Base-by-base conservation (phyloP, 169 alveolate genomes). In the Cyclospora cayetanensis region DNA sequence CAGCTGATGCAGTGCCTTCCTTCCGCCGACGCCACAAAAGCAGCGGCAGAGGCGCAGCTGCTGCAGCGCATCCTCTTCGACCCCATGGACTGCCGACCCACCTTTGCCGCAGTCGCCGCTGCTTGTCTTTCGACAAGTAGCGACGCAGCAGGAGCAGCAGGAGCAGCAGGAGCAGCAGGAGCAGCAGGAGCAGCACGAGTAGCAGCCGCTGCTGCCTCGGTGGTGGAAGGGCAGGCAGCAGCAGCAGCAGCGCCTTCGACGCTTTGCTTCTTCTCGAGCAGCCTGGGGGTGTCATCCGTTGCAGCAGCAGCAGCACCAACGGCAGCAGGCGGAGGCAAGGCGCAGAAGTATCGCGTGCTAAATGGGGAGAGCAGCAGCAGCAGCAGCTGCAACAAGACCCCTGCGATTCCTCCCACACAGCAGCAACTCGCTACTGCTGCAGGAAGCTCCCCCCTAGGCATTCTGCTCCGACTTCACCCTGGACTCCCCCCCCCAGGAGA, bases 161-260 rank as follows among this genome's bases (percentile, higher is more conserved):
- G 22, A 46, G 55, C 55, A 46, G 55, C 55, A 46, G 15, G 22
- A 46, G 55, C 72, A 60, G 72, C 72, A 60, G n/a, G 35, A 60
- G 72, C 72, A 60, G 72, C 72, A 60, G 72, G 35, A 60, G 72
- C 72, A 60, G 72, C 72, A 60, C 35, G 29, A 60, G 72, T 20
- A 29, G 72, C n/a, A n/a, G 55, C 7, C 22, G 55, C 55, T 9
- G 55, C 7, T 15, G 55, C 55, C 15, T 7, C 55, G 15, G 55
- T 15, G 15, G 55, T 15, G 15, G 55, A 7, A 46, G 15, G 22
- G 15, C 22, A 22, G n/a, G 72, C 72, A 60, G n/a, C 72, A 60
- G 72, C 72, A 60, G 72, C 72, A 60, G 72, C 72, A 60, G 72
- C 72, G n/a, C 35, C 72, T 20, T 22, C 34, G n/a, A 29, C n/a